Evolutionary conservation across 768 basidiomycete genomes (phyloP).

Genomic region (Mrakia gelida): DNA sequence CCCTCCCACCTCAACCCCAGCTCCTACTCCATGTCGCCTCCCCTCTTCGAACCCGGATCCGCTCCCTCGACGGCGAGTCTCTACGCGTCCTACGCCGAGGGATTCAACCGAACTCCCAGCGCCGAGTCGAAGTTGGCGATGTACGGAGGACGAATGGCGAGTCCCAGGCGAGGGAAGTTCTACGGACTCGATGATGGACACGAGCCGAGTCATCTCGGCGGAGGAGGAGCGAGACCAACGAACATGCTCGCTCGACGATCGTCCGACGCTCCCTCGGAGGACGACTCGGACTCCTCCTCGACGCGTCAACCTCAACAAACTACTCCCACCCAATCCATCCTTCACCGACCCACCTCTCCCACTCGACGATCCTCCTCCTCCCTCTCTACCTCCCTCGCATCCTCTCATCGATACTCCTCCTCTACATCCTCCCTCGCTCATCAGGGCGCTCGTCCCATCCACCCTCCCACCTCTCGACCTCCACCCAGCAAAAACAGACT

Average conservation of each 20-base stretch:
- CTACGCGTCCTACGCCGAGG: slow-evolving; percentile 25
- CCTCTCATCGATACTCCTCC: not conserved
- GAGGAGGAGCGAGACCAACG: not conserved
- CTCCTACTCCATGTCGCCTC: slow-evolving; percentile 3
- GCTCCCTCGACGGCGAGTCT: slow-evolving; percentile 26
- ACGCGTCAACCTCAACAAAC: not conserved
- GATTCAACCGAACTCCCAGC: slow-evolving; percentile 23
- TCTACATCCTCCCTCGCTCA: not conserved
- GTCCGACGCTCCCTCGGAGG: not conserved
- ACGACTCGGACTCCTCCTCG: not conserved
- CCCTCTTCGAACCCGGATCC: slow-evolving; percentile 28
- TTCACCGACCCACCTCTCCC: slow-evolving; percentile 1
- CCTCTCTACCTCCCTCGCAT: slow-evolving; percentile 4
- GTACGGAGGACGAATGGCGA: slow-evolving; percentile 13
- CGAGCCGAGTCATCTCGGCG: not conserved
- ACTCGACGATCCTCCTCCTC: not conserved
- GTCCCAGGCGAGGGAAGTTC: not conserved
- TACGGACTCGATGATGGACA: not conserved
- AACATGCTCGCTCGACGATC: not conserved
- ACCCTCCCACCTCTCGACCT: not conserved
- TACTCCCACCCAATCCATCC: not conserved
- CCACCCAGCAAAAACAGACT: not conserved
- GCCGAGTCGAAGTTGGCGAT: slow-evolving; percentile 21
- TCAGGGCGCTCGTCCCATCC: not conserved
- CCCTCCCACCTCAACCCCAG: not conserved